A percentile compares a stretch with the other conserved stretches of the same genome.
phyloP scores from a whole-genome alignment of 352 stramenopile species.

The Pythium scleroteichum region DNA sequence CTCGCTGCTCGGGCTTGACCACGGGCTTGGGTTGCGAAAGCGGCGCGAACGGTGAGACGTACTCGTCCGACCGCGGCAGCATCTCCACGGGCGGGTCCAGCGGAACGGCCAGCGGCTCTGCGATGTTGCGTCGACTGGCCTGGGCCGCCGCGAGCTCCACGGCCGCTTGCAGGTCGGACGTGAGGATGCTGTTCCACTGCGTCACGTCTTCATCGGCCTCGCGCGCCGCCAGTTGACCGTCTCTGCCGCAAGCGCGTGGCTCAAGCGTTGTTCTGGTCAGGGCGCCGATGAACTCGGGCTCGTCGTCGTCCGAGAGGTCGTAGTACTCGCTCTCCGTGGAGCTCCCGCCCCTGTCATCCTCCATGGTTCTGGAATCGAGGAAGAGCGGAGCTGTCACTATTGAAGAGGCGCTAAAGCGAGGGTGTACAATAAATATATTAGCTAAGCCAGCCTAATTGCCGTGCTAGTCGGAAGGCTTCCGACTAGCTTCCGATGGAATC shows the following conservation, averaged over 20 bases:
- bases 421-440: too few relatives aligned
- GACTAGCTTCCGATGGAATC: too few relatives aligned
- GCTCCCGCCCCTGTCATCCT: not conserved
- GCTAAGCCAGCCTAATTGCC: too few relatives aligned
- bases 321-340: constrained; percentile 21
- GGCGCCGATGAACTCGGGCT: not conserved
- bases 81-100: not conserved
- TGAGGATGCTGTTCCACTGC: constrained; percentile 19
- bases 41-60: constrained; percentile 16
- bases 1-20: not conserved
- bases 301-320: constrained; percentile 6
- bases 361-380: constrained; percentile 6
- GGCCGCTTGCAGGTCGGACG: not conserved
- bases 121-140: not conserved
- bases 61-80: constrained; percentile 3
- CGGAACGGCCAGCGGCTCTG: not conserved
- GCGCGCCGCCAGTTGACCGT: not conserved
- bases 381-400: too few relatives aligned
- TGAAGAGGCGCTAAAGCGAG: not conserved
- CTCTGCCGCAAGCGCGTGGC: not conserved
- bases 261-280: not conserved
- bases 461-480: too few relatives aligned
- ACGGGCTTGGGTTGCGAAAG: not conserved
- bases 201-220: not conserved
- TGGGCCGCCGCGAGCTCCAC: not conserved